Conservation (phyloP, 306 rosid species). For the Betula pendula region DNA sequence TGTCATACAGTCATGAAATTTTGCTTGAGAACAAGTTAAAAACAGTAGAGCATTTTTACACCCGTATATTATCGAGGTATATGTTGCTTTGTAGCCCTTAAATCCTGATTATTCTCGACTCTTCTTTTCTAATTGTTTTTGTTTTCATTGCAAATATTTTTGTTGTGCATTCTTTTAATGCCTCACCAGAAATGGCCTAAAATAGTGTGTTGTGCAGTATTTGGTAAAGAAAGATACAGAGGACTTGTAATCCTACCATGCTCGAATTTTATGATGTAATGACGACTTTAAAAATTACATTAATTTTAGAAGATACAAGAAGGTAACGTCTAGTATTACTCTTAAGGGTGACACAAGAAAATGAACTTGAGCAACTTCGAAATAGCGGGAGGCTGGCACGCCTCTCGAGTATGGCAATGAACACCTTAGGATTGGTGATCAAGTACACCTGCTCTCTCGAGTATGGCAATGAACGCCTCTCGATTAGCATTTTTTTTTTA, state of each 20-base stretch:
- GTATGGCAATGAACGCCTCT: conserved; percentile 73
- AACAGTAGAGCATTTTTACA: neutral
- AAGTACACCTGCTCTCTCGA: conserved; percentile 89
- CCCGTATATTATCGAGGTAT: conserved; percentile 1
- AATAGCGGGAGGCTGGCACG: conserved; percentile 78
- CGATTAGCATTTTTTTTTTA: conserved; percentile 86
- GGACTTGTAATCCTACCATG: conserved; percentile 47
- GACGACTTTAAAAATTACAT: too few relatives aligned
- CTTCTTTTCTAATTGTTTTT: neutral
- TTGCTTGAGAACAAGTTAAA: too few relatives aligned
- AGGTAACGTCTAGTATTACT: too few relatives aligned
- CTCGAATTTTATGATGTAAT: conserved; percentile 57
- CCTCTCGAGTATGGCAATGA: conserved; percentile 68
- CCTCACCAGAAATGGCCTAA: neutral
- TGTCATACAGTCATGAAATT: too few relatives aligned
- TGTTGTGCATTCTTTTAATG: conserved; percentile 13
- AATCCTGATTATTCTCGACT: neutral
- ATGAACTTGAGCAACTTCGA: conserved; percentile 84
- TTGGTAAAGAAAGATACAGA: conserved; percentile 71
- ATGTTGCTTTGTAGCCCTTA: neutral
- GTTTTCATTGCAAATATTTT: neutral
- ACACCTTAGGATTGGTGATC: conserved; percentile 83
- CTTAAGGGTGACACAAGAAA: conserved; percentile 83
- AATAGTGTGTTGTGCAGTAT: conserved; percentile 50
- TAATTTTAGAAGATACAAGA: too few relatives aligned